Percentiles rank a stretch among this genome's conserved stretches.
These are phyloP conservation scores for Mycena alexandri DNA, from an alignment of 768 basidiomycete genomes.

Conservation along the genomic window DNA sequence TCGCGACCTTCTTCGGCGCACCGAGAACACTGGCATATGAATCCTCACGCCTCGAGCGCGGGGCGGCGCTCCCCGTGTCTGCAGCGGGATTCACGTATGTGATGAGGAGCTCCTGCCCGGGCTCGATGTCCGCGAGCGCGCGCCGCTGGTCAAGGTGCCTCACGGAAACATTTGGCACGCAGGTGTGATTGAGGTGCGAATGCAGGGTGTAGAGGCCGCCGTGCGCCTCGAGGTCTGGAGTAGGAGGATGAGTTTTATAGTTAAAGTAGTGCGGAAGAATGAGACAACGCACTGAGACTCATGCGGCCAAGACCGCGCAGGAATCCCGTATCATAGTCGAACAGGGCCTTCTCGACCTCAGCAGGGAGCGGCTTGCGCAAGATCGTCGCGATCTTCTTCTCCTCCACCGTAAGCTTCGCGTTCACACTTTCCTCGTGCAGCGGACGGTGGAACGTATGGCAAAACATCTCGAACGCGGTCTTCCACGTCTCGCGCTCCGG, in stretches of 20 bases:
- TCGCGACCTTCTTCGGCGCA: conserved; percentile 72
- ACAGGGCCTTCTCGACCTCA: conserved; percentile 69
- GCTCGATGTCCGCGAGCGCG: conserved; percentile 73
- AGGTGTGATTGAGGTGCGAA: conserved; percentile 90
- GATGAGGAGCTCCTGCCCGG: conserved; percentile 81
- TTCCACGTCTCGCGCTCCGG: conserved; percentile 79
- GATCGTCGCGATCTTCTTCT: conserved; percentile 42
- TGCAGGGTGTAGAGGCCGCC: conserved; percentile 90
- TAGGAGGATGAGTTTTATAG: conserved; percentile 18
- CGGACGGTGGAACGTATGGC: conserved; percentile 64
- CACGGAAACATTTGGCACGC: conserved; percentile 82
- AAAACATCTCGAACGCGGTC: conserved; percentile 68
- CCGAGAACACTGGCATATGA: conserved; percentile 77
- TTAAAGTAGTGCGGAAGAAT: conserved; percentile 8
- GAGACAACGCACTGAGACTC: conserved; percentile 75
- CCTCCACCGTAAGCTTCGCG: conserved; percentile 55
- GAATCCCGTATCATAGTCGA: conserved; percentile 80
- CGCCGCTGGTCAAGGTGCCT: conserved; percentile 80
- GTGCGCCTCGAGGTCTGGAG: conserved; percentile 84
- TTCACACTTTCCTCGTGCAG: conserved; percentile 6
- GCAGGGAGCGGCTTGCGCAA: conserved; percentile 62
- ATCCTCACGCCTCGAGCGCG: conserved; percentile 79
- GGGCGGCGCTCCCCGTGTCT: conserved; percentile 60
- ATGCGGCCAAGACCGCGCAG: conserved; percentile 80
- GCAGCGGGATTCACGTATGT: conserved; percentile 84